Percentiles rank a stretch among this genome's conserved stretches.
These are phyloP conservation scores for Pyrenophora tritici-repentis DNA, from an alignment of 2,329 filamentous ascomycete genomes.

Conservation along the genomic window DNA sequence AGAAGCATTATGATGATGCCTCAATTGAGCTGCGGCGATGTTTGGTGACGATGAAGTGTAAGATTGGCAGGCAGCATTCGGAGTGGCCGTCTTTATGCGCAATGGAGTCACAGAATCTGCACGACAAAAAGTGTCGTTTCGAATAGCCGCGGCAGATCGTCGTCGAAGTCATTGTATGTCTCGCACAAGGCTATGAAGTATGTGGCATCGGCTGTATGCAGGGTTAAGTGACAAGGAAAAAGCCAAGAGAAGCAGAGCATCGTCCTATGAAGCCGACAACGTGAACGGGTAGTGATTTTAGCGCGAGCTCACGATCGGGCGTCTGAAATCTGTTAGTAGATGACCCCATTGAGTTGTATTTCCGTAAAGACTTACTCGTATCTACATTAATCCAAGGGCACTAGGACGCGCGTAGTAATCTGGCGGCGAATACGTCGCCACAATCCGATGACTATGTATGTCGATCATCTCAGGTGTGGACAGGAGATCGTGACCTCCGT, in stretches of 20 bases:
- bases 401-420: not conserved
- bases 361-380: too few relatives aligned
- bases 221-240: too few relatives aligned
- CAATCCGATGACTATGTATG: not conserved
- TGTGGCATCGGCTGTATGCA: too few relatives aligned
- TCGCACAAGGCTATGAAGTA: too few relatives aligned
- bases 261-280: too few relatives aligned
- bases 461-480: not conserved
- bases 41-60: not conserved
- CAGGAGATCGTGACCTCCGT: not conserved
- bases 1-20: not conserved
- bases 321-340: too few relatives aligned
- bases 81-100: conserved; percentile 1
- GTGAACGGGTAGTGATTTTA: too few relatives aligned
- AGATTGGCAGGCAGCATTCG: not conserved
- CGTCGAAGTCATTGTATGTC: not conserved
- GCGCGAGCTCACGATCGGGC: too few relatives aligned
- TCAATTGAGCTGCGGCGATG: not conserved
- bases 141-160: not conserved
- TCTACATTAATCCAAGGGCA: too few relatives aligned
- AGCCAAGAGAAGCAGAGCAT: too few relatives aligned
- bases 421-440: conserved; percentile 1
- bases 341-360: too few relatives aligned
- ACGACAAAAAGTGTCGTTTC: not conserved
- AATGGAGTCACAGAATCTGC: not conserved